A percentile compares a stretch with the other conserved stretches of the same genome.
phyloP scores from a whole-genome alignment of 768 basidiomycete species.

The Pulveroboletus sp. region DNA sequence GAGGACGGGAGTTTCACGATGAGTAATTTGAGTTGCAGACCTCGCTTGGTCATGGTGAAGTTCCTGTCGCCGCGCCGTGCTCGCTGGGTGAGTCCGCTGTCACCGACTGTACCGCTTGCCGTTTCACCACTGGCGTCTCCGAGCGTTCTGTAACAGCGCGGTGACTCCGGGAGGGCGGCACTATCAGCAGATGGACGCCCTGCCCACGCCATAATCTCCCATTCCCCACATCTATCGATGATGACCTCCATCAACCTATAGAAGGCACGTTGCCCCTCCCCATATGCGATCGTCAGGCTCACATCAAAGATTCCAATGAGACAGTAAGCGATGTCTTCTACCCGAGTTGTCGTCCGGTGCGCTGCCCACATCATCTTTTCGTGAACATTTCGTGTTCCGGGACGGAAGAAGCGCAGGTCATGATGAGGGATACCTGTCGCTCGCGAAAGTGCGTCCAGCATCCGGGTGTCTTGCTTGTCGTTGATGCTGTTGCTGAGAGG shows the following conservation, averaged over 20 bases:
- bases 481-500: constrained; percentile 23
- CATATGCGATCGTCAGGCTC: constrained; percentile 32
- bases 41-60: constrained; percentile 31
- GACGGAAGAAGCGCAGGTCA: constrained; percentile 23
- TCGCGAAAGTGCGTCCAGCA: constrained; percentile 23
- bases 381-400: constrained; percentile 23
- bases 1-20: constrained; percentile 19
- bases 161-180: constrained; percentile 29
- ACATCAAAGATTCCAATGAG: constrained; percentile 34
- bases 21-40: constrained; percentile 26
- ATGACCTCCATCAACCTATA: constrained; percentile 29
- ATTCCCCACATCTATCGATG: constrained; percentile 25
- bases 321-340: constrained; percentile 31
- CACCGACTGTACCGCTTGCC: not conserved
- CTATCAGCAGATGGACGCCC: constrained; percentile 25
- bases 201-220: constrained; percentile 32
- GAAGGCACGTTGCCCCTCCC: constrained; percentile 31
- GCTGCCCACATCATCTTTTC: constrained; percentile 33
- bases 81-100: not conserved
- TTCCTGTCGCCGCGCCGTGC: constrained; percentile 26
- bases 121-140: not conserved
- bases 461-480: constrained; percentile 22
- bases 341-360: constrained; percentile 29
- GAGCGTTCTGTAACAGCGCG: constrained; percentile 26
- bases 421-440: constrained; percentile 24